Percentiles rank a stretch among this genome's conserved stretches.
Conservation (phyloP, 345 rosid genomes). For the Camelina neglecta region DNA sequence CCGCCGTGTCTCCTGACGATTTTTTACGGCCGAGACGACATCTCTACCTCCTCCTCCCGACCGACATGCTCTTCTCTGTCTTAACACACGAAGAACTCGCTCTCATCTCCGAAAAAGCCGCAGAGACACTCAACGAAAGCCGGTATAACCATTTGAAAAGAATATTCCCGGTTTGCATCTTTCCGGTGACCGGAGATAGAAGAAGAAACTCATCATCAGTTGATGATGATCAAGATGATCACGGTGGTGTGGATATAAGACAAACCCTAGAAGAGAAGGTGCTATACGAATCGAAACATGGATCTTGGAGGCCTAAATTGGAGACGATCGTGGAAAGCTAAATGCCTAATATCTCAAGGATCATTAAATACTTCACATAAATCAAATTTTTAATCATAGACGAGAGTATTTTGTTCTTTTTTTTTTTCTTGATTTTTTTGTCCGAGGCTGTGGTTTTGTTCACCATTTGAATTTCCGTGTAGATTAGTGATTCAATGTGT, state of each 20-base stretch:
- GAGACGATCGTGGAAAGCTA: constrained; percentile 48
- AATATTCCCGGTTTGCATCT: constrained; percentile 45
- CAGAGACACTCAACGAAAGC: constrained; percentile 37
- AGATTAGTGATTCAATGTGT: not conserved
- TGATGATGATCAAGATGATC: constrained; percentile 22
- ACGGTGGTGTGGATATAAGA: constrained; percentile 34
- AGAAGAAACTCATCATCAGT: constrained; percentile 35
- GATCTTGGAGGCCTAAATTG: constrained; percentile 47
- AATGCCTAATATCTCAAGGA: constrained; percentile 11
- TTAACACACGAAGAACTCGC: constrained; percentile 45
- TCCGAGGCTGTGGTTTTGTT: constrained; percentile 27
- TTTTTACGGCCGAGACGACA: constrained; percentile 41
- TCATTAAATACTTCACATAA: not conserved
- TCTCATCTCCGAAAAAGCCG: constrained; percentile 40
- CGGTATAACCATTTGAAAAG: constrained; percentile 44
- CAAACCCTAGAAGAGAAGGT: constrained; percentile 38
- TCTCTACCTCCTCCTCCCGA: constrained; percentile 43
- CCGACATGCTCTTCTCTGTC: constrained; percentile 46
- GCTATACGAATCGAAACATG: constrained; percentile 34
- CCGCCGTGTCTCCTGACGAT: constrained; percentile 30
- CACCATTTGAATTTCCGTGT: not conserved
- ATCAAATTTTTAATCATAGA: constrained; percentile 12
- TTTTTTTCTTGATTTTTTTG: constrained; percentile 18
- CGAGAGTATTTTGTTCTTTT: constrained; percentile 7
- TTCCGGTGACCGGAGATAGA: constrained; percentile 31